Percentiles rank a stretch among this genome's conserved stretches.
These are phyloP conservation scores for Syzygium jambos DNA, from an alignment of 345 rosid species.

Conservation along the genomic window DNA sequence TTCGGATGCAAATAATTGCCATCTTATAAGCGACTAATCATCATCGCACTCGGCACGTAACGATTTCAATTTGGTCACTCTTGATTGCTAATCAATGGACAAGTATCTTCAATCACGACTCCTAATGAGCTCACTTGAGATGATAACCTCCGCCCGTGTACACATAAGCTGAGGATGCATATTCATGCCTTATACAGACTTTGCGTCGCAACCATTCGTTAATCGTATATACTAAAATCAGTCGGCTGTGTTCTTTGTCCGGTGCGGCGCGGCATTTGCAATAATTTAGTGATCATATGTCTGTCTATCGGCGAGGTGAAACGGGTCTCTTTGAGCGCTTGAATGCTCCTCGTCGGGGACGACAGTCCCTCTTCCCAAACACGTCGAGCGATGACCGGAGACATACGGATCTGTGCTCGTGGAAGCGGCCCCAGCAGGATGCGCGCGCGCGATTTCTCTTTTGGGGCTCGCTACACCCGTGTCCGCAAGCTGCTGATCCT, in stretches of 20 bases:
- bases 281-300: neutral
- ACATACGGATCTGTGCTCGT: too few species aligned
- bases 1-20: neutral
- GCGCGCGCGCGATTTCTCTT: too few species aligned
- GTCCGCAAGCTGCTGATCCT: neutral
- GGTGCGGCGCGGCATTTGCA: neutral
- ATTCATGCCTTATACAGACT: neutral
- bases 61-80: neutral
- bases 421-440: too few species aligned
- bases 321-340: neutral
- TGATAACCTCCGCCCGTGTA: neutral
- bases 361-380: neutral
- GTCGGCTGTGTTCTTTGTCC: neutral
- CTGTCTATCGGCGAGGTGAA: too few species aligned
- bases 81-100: neutral
- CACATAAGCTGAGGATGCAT: too few species aligned
- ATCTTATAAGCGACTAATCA: too few species aligned
- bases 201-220: neutral
- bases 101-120: neutral
- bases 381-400: neutral
- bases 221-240: neutral
- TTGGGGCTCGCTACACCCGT: accelerated
- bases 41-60: neutral
- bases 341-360: neutral
- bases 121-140: neutral